A percentile compares a stretch with the other conserved stretches of the same genome.
Conservation (phyloP, 352 stramenopile genomes). For the Phytophthora hibernalis region DNA sequence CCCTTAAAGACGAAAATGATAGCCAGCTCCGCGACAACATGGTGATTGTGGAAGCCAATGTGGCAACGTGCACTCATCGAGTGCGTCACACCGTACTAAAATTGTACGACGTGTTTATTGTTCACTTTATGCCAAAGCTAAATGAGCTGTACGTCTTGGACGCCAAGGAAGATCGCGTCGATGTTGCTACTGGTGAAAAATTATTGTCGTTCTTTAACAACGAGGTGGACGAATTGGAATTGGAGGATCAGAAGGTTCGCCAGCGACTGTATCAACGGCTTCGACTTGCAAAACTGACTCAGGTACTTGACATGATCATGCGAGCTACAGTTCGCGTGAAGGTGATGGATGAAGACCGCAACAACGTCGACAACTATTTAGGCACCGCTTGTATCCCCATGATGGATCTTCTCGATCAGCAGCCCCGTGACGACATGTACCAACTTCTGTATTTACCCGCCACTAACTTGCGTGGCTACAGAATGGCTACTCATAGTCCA, state of each 20-base stretch:
- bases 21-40: conserved; percentile 17
- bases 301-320: conserved; percentile 75
- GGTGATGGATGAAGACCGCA: conserved; percentile 63
- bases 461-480: conserved; percentile 12
- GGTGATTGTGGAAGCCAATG: conserved; percentile 56
- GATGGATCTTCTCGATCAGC: conserved; percentile 72
- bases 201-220: conserved; percentile 67
- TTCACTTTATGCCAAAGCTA: conserved; percentile 60
- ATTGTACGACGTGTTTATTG: conserved; percentile 59
- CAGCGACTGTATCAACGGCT: conserved; percentile 60
- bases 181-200: conserved; percentile 48
- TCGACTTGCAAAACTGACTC: conserved; percentile 59
- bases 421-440: conserved; percentile 68
- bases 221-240: conserved; percentile 73
- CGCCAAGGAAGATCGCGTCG: conserved; percentile 41
- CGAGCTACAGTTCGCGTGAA: conserved; percentile 59
- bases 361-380: conserved; percentile 55
- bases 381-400: conserved; percentile 68
- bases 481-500: not conserved
- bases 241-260: conserved; percentile 59
- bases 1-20: conserved; percentile 16
- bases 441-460: conserved; percentile 46
- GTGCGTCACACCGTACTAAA: conserved; percentile 66
- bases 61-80: conserved; percentile 55
- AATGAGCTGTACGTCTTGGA: conserved; percentile 61